Percentiles rank a stretch among this genome's conserved stretches.
These are phyloP conservation scores for Sergeia podlipaevii DNA, from an alignment of 208 protist genomes.

Conservation along the genomic window DNA sequence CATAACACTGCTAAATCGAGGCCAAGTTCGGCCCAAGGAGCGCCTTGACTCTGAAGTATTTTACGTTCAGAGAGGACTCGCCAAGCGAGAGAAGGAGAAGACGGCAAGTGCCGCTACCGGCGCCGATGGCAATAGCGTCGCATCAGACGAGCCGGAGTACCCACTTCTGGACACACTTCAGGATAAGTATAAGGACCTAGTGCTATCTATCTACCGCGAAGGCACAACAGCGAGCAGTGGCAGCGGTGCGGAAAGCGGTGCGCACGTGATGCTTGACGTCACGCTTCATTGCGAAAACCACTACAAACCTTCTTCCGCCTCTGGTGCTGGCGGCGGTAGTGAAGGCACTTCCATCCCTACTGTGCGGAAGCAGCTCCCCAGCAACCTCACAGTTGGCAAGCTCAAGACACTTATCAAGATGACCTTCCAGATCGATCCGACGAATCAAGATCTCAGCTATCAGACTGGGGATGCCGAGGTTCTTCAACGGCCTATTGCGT, in stretches of 20 bases:
- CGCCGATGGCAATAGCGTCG: not conserved
- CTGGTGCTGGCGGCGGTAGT: constrained; percentile 6
- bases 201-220: constrained; percentile 73
- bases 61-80: constrained; percentile 82
- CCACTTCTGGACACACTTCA: constrained; percentile 48
- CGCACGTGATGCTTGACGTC: constrained; percentile 67
- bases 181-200: constrained; percentile 84
- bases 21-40: constrained; percentile 76
- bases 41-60: constrained; percentile 81
- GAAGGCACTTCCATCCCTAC: not conserved
- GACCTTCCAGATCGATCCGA: constrained; percentile 64
- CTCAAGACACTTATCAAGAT: constrained; percentile 70
- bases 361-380: constrained; percentile 61
- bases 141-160: constrained; percentile 35
- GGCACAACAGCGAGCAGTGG: constrained; percentile 62
- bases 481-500: constrained; percentile 31
- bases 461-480: constrained; percentile 62
- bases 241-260: constrained; percentile 42
- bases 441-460: constrained; percentile 61
- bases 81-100: constrained; percentile 21
- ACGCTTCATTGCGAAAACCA: constrained; percentile 50
- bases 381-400: constrained; percentile 70
- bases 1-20: constrained; percentile 72
- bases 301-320: constrained; percentile 26
- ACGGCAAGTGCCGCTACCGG: not conserved